A percentile compares a stretch with the other conserved stretches of the same genome.
phyloP scores from a whole-genome alignment of 352 stramenopile genomes.

The Globisporangium iwayamae region DNA sequence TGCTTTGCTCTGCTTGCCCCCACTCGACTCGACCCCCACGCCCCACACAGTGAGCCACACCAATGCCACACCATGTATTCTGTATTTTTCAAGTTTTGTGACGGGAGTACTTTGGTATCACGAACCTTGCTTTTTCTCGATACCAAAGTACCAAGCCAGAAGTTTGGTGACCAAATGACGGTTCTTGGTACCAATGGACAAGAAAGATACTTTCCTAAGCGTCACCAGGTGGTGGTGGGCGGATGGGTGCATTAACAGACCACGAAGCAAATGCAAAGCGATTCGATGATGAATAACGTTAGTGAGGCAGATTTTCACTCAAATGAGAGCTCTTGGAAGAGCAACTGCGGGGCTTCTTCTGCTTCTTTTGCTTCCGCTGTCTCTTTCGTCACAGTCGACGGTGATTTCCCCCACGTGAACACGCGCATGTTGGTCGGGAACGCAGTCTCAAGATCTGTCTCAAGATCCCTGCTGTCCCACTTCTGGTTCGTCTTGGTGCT shows the following conservation, averaged over 20 bases:
- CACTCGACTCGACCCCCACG: not conserved
- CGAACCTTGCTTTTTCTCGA: too few relatives aligned
- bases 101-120: too few relatives aligned
- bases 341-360: not conserved
- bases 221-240: too few relatives aligned
- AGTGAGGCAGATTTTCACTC: not conserved
- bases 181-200: too few relatives aligned
- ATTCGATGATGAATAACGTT: not conserved
- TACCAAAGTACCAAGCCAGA: too few relatives aligned
- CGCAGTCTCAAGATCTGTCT: slow-evolving; percentile 4
- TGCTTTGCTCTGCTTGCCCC: slow-evolving; percentile 8
- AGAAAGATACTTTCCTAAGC: too few relatives aligned
- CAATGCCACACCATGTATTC: not conserved
- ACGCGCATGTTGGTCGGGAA: slow-evolving; percentile 15
- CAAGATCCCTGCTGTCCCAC: slow-evolving; percentile 17
- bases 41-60: not conserved
- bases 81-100: not conserved
- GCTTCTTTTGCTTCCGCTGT: not conserved
- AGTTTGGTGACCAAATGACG: too few relatives aligned
- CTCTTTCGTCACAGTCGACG: not conserved
- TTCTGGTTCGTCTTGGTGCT: slow-evolving; percentile 44
- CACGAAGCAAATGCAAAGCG: not conserved
- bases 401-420: slow-evolving; percentile 16
- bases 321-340: slow-evolving; percentile 16
- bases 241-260: too few relatives aligned